Base-by-base conservation (phyloP, 345 rosid species). In the Laguncularia racemosa region DNA sequence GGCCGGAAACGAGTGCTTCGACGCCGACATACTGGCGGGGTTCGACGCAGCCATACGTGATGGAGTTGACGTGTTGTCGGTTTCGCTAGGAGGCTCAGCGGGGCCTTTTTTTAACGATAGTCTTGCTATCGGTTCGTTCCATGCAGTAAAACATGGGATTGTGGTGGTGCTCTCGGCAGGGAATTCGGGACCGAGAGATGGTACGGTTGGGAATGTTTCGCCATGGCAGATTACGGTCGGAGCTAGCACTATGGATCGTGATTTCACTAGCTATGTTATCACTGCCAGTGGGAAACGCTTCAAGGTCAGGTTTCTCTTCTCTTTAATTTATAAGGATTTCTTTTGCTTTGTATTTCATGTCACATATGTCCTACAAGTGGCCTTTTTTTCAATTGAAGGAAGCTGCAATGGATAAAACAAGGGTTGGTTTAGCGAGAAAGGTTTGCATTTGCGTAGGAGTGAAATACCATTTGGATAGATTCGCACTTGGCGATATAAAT, bases 181-280 rank as follows among this genome's bases (percentile, higher is more conserved):
- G 0, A 93, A 93, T 67, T 75, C 88, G 6, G 99, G 97, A 20
- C 97, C 99, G 12, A 59, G 17, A 9, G 91, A 76, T 23, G 71
- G 67, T 16, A 80, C 91, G 13, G 95, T 80, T 19, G 12, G 84
- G 12, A 93, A 87, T 65, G 54, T 81, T 2, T 88, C 97, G 0
- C 97, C 96, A 0, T 87, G 99, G 99, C 77, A 65, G 78, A 83
- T 93, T 52, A 93, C 96, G 0, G 97, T 93, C 4, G 97, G 81
- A 8, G 97, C 99, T 3, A 93, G 95, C 61, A 83, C 97, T 14
- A 86, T 67, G 75, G 99, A 89, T 14, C 79, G 97, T 17, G 95
- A 83, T 56, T 89, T 93, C 62, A 81, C 95, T 26, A 85, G 82
- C 54, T 64, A 70, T 60, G 82, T 85, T 38, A 49, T 81, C 16